These are phyloP conservation scores for Primulina tabacum DNA, from an alignment of 257 asterid genomes.

Conservation along the genomic window DNA sequence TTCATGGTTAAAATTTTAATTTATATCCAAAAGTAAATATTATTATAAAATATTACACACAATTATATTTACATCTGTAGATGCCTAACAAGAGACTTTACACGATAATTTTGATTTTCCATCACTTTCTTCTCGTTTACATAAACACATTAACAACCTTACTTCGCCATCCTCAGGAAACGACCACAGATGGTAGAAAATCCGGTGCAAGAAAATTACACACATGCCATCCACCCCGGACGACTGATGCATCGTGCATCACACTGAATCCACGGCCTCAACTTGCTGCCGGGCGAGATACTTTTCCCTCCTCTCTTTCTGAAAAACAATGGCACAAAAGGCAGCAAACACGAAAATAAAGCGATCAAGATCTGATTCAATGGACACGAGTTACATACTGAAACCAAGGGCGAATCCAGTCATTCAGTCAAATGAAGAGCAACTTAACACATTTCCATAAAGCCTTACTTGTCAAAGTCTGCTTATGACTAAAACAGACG, in stretches of 20 bases:
- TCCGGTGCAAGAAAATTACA: neutral
- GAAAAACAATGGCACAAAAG: constrained; percentile 12
- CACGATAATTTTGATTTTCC: neutral
- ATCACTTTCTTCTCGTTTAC: neutral
- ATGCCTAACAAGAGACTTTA: too few species aligned
- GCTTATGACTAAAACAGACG: neutral
- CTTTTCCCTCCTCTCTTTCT: constrained; percentile 72
- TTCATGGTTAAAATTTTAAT: too few species aligned
- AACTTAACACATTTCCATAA: neutral
- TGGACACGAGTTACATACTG: neutral
- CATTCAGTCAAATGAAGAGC: neutral
- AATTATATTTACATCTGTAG: too few species aligned
- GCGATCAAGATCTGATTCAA: neutral
- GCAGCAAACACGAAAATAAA: neutral
- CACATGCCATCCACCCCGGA: neutral
- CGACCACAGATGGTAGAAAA: neutral
- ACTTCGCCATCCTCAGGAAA: neutral
- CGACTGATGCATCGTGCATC: neutral
- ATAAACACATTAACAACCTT: neutral
- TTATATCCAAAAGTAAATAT: too few species aligned
- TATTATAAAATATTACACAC: too few species aligned
- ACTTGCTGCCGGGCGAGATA: constrained; percentile 72
- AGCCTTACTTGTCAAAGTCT: neutral
- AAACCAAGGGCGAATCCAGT: too few species aligned
- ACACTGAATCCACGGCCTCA: constrained; percentile 54